phyloP scores from a whole-genome alignment of 306 rosid species.

The Prunus campanulata region DNA sequence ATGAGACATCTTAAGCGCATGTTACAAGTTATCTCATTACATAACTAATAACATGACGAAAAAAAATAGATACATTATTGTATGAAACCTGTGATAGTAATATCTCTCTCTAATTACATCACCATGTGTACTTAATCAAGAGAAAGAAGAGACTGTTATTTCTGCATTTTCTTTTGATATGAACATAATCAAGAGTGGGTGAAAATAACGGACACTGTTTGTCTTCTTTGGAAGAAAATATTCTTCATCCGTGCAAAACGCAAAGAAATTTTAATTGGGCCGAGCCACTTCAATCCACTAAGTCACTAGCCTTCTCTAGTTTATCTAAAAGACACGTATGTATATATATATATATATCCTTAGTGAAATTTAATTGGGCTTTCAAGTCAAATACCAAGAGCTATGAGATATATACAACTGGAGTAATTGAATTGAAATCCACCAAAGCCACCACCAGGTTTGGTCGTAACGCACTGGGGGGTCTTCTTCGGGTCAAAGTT shows the following conservation, averaged over 20 bases:
- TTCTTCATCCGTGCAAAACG: no score
- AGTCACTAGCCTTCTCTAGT: neutral
- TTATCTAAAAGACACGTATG: neutral
- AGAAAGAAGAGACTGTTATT: no score
- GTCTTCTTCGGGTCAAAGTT: neutral
- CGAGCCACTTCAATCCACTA: neutral
- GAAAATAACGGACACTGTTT: no score
- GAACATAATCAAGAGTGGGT: no score
- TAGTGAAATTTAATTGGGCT: neutral
- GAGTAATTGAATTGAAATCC: slow-evolving; percentile 17
- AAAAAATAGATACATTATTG: no score
- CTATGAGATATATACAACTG: neutral
- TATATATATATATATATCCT: neutral
- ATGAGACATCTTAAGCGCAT: neutral
- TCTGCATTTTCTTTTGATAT: no score
- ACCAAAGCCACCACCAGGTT: slow-evolving; percentile 37
- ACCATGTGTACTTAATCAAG: no score
- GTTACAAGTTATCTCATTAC: no score
- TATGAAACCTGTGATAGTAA: no score
- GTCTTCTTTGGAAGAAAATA: no score
- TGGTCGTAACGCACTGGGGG: slow-evolving; percentile 41
- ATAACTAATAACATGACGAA: no score
- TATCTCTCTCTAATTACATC: no score
- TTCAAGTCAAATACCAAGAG: neutral
- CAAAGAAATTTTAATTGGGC: neutral